Percentiles rank a stretch among this genome's conserved stretches.
These are phyloP conservation scores for Bassia scoparia DNA, from an alignment of 148 eudicot species.

Conservation along the genomic window DNA sequence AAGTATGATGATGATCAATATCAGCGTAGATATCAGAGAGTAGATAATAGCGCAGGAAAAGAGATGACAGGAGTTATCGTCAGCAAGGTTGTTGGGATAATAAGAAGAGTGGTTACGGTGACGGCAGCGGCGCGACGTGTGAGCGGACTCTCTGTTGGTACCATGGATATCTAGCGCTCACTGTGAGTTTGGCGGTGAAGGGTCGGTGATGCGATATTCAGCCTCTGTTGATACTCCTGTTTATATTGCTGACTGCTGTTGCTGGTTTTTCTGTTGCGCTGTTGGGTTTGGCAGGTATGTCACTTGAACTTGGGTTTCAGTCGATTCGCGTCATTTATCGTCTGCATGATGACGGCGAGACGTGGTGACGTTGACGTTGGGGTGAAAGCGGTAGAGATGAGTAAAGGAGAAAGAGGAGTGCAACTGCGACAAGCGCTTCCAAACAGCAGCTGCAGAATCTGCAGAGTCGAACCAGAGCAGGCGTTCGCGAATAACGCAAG, in stretches of 20 bases:
- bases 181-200: not conserved
- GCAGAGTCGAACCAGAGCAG: not conserved
- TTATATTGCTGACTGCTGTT: not conserved
- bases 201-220: not conserved
- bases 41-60: no score
- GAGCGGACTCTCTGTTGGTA: conserved; percentile 7
- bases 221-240: not conserved
- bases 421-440: not conserved
- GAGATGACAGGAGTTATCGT: no score
- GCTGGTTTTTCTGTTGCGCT: conserved; percentile 5
- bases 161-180: not conserved
- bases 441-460: not conserved
- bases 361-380: not conserved
- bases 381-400: not conserved
- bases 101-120: conserved; percentile 12
- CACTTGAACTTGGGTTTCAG: conserved; percentile 5
- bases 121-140: conserved; percentile 11
- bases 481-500: not conserved
- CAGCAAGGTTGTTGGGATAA: not conserved
- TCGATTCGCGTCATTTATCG: not conserved
- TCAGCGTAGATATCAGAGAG: no score
- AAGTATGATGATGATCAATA: not conserved
- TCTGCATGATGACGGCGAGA: not conserved
- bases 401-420: not conserved
- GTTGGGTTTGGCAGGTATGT: conserved; percentile 4